Conservation (phyloP, 129 eudicot species). For the Mikania micrantha region DNA sequence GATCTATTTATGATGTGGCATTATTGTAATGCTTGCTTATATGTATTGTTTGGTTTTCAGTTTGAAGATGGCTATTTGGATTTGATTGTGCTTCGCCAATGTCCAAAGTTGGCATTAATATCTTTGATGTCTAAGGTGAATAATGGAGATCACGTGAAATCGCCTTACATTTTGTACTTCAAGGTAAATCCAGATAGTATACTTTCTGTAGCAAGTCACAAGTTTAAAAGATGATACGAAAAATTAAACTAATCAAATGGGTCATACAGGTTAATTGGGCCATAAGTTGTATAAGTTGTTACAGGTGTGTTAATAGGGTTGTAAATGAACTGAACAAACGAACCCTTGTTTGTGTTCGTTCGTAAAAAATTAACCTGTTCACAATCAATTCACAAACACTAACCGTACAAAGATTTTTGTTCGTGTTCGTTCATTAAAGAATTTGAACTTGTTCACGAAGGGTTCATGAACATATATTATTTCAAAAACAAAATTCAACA, state of each 20-base stretch:
- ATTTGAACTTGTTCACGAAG: too few relatives aligned
- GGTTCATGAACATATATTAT: too few relatives aligned
- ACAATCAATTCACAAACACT: too few relatives aligned
- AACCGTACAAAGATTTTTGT: too few relatives aligned
- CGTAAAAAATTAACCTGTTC: too few relatives aligned
- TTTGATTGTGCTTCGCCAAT: slow-evolving; percentile 51
- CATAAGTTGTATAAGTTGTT: too few relatives aligned
- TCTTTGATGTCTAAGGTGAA: slow-evolving; percentile 58
- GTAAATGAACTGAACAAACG: too few relatives aligned
- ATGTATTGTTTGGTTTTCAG: slow-evolving; percentile 39
- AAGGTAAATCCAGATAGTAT: slow-evolving; percentile 37
- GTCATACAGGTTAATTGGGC: neutral
- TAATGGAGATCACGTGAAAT: slow-evolving; percentile 72
- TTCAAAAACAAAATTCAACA: too few relatives aligned
- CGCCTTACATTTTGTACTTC: slow-evolving; percentile 66
- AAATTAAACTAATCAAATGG: neutral
- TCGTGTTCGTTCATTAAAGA: too few relatives aligned
- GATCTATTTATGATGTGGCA: neutral
- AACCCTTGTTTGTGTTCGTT: too few relatives aligned
- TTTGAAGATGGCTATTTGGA: slow-evolving; percentile 92
- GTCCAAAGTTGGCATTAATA: slow-evolving; percentile 64
- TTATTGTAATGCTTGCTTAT: neutral
- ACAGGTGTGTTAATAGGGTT: too few relatives aligned
- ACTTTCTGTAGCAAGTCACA: neutral
- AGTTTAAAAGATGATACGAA: neutral